phyloP scores from a whole-genome alignment of 805 yeast species.

The Sugiyamaella smithiae region DNA sequence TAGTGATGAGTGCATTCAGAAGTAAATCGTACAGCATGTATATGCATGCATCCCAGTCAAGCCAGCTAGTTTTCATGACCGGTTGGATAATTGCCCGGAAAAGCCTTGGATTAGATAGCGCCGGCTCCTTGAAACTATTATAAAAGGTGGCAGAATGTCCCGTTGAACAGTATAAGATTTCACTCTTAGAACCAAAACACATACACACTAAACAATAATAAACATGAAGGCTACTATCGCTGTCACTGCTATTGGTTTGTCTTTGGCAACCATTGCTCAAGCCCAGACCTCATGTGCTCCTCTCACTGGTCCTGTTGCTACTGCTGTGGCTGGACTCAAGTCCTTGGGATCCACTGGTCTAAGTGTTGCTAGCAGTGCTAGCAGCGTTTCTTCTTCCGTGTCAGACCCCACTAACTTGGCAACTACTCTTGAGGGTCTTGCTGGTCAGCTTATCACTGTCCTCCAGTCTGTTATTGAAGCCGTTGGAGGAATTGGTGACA shows the following conservation, averaged over 20 bases:
- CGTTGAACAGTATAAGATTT: too few species aligned
- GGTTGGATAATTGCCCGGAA: too few species aligned
- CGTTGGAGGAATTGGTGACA: slow-evolving; percentile 5
- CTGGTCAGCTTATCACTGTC: slow-evolving; percentile 1
- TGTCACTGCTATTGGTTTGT: slow-evolving; percentile 1
- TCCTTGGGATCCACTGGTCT: slow-evolving; percentile 1
- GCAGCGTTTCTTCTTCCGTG: neutral
- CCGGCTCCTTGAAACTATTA: too few species aligned
- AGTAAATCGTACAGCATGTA: neutral
- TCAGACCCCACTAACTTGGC: slow-evolving; percentile 2
- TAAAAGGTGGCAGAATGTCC: too few species aligned
- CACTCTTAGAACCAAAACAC: too few species aligned
- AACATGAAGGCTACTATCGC: slow-evolving; percentile 13
- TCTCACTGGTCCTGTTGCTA: slow-evolving; percentile 4
- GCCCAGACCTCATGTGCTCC: slow-evolving; percentile 11
- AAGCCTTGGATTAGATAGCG: too few species aligned
- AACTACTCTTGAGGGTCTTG: slow-evolving; percentile 8
- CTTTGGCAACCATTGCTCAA: slow-evolving; percentile 3
- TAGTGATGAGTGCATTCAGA: neutral
- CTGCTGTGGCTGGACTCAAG: slow-evolving; percentile 8
- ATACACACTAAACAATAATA: too few species aligned
- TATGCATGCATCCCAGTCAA: neutral
- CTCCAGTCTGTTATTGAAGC: neutral
- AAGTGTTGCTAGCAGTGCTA: slow-evolving; percentile 4
- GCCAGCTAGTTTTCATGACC: too few species aligned